Percentiles rank a stretch among this genome's conserved stretches.
Conservation (phyloP, 768 basidiomycete genomes). For the Cyclocybe aegerita region DNA sequence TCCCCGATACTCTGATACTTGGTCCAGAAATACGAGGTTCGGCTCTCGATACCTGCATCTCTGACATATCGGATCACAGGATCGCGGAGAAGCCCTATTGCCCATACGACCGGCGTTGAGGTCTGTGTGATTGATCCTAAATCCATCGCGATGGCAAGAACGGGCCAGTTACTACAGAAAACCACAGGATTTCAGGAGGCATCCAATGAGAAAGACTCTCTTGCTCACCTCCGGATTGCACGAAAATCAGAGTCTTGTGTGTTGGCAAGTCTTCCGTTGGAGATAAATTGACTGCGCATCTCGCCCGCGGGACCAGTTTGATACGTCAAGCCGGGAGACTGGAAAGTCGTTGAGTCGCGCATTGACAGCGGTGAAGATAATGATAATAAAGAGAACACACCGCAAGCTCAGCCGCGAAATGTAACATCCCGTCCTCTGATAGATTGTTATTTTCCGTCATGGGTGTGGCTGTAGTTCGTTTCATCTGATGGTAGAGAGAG, state of each 20-base stretch:
- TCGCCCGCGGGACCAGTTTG: conserved; percentile 41
- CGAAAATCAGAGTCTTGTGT: conserved; percentile 41
- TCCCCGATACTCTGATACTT: conserved; percentile 1
- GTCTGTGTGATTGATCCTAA: conserved; percentile 35
- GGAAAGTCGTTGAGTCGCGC: neutral
- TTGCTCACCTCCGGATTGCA: conserved; percentile 23
- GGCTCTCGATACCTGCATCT: conserved; percentile 1
- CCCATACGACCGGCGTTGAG: conserved; percentile 21
- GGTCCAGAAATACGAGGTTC: conserved; percentile 5
- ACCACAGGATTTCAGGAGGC: no score
- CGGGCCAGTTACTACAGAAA: conserved; percentile 34
- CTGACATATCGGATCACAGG: conserved; percentile 7
- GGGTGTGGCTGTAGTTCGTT: conserved; percentile 27
- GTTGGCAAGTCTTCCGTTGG: conserved; percentile 35
- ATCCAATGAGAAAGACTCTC: neutral
- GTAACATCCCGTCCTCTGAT: conserved; percentile 49
- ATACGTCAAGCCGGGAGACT: conserved; percentile 31
- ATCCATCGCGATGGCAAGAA: conserved; percentile 48
- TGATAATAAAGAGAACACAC: conserved; percentile 6
- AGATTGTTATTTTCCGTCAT: conserved; percentile 44
- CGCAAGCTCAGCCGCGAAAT: conserved; percentile 38
- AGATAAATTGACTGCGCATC: conserved; percentile 41
- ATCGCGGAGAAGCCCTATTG: conserved; percentile 36
- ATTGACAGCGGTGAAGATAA: neutral
- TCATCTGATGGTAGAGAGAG: conserved; percentile 43